These are phyloP conservation scores for Scutellaria galericulata DNA, from an alignment of 257 asterid genomes.

Conservation along the genomic window DNA sequence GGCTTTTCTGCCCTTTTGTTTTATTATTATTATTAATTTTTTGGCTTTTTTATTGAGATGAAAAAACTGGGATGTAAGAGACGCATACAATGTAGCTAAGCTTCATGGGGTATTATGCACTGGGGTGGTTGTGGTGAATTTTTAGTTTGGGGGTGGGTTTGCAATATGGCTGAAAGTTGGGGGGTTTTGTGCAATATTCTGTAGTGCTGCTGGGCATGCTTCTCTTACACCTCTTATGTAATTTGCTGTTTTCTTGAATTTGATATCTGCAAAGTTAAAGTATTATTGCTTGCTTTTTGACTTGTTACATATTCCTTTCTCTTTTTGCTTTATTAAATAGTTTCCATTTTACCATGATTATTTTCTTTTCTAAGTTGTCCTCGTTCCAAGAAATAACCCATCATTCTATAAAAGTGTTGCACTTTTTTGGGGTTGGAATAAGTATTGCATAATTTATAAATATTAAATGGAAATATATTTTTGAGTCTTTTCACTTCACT, in stretches of 20 bases:
- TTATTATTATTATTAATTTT: background rate
- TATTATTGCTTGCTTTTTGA: slow-evolving; percentile 26
- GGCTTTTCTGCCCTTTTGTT: background rate
- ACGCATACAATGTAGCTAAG: slow-evolving; percentile 47
- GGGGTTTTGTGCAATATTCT: slow-evolving; percentile 16
- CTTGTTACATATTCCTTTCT: slow-evolving; percentile 17
- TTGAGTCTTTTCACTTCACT: too few species aligned
- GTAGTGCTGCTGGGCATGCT: slow-evolving; percentile 53
- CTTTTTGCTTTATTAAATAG: slow-evolving; percentile 26
- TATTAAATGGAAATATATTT: too few species aligned
- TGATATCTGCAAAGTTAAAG: slow-evolving; percentile 30
- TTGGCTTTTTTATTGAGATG: background rate
- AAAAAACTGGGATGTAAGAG: slow-evolving; percentile 48
- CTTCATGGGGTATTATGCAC: background rate
- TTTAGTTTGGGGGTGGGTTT: slow-evolving; percentile 27
- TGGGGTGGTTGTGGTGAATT: background rate
- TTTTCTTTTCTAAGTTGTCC: background rate
- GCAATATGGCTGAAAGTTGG: slow-evolving; percentile 27
- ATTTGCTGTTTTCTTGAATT: slow-evolving; percentile 25
- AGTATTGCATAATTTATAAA: too few species aligned
- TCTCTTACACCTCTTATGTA: slow-evolving; percentile 54
- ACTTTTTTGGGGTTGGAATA: too few species aligned
- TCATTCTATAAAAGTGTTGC: too few species aligned
- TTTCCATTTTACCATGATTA: background rate
- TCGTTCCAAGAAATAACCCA: too few species aligned